A percentile compares a stretch with the other conserved stretches of the same genome.
Conservation (phyloP, 345 rosid genomes). For the Acer saccharum region DNA sequence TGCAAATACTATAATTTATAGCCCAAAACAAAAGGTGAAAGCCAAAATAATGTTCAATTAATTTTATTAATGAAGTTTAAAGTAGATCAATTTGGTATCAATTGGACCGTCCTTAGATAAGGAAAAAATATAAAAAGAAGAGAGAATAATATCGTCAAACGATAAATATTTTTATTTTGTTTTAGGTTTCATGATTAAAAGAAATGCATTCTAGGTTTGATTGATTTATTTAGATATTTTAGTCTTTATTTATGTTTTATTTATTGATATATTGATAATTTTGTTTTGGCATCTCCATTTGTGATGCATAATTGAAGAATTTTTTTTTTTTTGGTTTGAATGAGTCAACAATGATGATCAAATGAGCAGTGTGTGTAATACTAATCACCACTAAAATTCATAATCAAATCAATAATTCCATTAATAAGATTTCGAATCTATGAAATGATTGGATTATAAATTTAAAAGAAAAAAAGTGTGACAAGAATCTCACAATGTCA, state of each 20-base stretch:
- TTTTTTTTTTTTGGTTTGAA: background rate
- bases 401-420: background rate
- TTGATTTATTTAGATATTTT: background rate
- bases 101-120: background rate
- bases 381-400: background rate
- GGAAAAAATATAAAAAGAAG: background rate
- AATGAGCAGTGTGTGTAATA: background rate
- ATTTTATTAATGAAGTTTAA: constrained; percentile 1
- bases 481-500: no score
- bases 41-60: constrained; percentile 23
- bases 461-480: no score
- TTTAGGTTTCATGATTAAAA: background rate
- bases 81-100: background rate
- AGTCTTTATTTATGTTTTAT: background rate
- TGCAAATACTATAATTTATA: background rate
- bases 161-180: no score
- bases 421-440: no score
- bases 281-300: background rate
- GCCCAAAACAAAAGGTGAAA: constrained; percentile 1
- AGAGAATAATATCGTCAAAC: background rate
- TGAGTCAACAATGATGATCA: constrained; percentile 1
- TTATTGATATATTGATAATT: background rate
- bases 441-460: background rate
- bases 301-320: background rate
- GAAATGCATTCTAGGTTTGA: background rate